Base-by-base conservation (phyloP, 2,329 filamentous ascomycete genomes). In the Talaromyces sp. region DNA sequence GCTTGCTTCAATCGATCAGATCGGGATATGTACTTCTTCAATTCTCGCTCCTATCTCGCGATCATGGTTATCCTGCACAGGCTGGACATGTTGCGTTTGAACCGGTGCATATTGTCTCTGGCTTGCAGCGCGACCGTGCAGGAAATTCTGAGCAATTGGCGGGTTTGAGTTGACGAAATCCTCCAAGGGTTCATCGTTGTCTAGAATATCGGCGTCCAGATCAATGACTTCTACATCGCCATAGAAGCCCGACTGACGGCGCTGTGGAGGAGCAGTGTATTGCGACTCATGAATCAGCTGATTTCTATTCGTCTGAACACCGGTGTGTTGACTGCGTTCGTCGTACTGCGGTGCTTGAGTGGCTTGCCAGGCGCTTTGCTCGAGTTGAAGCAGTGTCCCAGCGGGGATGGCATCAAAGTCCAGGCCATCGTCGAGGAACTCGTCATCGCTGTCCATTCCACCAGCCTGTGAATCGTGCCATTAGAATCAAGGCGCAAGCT, bases 371-470 rank as follows among this genome's bases (percentile, higher is more conserved):
- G 80, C 81, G 71, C 78, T 73, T 65, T 82, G 75, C 69, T 83
- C 81, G 47, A 83, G 73, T 69, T 80, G 74, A 66, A 79, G 73
- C 59, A 81, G 71, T 22, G 79, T 77, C 63, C 78, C 72, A 31
- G 77, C 73, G 53, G 80, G 77, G 62, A 83, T 73, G 65, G 76
- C 77, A 66, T 81, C 81, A 70, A 81, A 78, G 67, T 81, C 81
- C 69, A 81, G 77, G 67, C 76, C 77, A 67, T 81, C 79, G 69
- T 82, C 80, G 65, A 79, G 82, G 73, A 82, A 81, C 70, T 77
- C 77, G 65, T 81, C 79, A 71, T 80, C 79, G 73, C 76, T 77
- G 75, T 80, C 80, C 80, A 81, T 81, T 72, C 77, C 78, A 78
- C 74, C 64, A 27, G 61, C 60, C 56, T 58, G 59, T 45, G 36